Base-by-base conservation (phyloP, 2,329 filamentous ascomycete species). In the Pseudofabraea citricarpa region DNA sequence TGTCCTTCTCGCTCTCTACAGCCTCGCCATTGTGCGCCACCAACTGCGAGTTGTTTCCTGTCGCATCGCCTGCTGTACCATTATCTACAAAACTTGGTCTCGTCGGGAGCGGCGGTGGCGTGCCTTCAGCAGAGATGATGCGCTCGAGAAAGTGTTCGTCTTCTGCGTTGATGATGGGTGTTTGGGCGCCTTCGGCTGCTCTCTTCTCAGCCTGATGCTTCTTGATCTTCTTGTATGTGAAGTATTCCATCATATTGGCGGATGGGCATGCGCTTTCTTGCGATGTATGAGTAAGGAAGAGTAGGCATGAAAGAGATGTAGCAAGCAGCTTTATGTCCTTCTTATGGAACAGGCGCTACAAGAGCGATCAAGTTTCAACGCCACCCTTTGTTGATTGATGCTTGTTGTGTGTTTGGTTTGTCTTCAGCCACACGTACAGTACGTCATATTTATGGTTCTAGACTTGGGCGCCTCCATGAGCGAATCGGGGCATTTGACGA, bases 171-270 rank as follows among this genome's bases (percentile, higher is more conserved):
- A 83, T 69, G 22, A 83, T 64, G 1, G 74, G 73, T 36, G 57
- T 39, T 26, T 33, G 32, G 13, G 19, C 27, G 22, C 43, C 22
- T 19, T 40, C 21, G 22, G 53, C 52, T 8, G 47, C 50, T 6
- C 60, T 64, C 54, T 78, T 75, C 46, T 78, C 69, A 2, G 67
- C 71, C 54, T 69, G 72, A 58, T 75, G 65, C 63, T 82, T 79
- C 66, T 81, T 83, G 57, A 72, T 66, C 60, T 81, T 83, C 60
- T 77, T 82, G 66, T 74, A 76, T 26, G 70, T 65, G 52, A 83
- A 75, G 61, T 79, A 83, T 61, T 83, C 78, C 48, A 83, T 58
- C 81, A 84, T 84, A 38, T 51, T 59, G 41, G 43, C 46, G 41
- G 38, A n/a, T n/a, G n/a, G n/a, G n/a, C n/a, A n/a, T n/a, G n/a